Evolutionary conservation across 177 flowering plant species (phyloP).

Genomic region (Vitis hybrid): DNA sequence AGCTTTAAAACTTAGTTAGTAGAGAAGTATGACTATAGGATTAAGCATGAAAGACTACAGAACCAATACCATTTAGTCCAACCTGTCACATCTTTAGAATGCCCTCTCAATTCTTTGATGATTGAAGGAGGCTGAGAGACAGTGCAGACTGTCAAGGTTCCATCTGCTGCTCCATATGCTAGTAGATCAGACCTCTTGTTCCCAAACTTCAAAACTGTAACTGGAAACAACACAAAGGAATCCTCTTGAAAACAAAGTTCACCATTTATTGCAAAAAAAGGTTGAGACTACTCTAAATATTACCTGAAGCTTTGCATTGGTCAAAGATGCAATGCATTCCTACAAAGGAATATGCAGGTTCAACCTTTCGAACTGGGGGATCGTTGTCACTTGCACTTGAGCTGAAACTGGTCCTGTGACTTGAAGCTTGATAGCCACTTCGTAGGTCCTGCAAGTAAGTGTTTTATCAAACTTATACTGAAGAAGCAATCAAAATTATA

Average conservation of each 20-base stretch:
- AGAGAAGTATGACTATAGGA: not conserved
- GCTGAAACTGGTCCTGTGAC: conserved; percentile 72
- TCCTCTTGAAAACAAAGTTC: not conserved
- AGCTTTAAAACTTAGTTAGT: not conserved
- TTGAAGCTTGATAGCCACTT: conserved; percentile 47
- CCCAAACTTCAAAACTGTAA: conserved; percentile 95
- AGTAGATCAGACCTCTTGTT: conserved; percentile 93
- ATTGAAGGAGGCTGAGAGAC: conserved; percentile 79
- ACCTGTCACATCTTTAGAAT: conserved; percentile 99
- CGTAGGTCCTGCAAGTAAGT: conserved; percentile 58
- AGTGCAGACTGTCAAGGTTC: conserved; percentile 86
- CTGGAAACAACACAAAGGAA: conserved; percentile 44
- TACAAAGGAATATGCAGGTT: conserved; percentile 96
- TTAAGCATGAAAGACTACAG: conserved; percentile 21
- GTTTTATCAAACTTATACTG: not conserved
- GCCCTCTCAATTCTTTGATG: conserved; percentile 74
- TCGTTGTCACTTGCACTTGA: conserved; percentile 77
- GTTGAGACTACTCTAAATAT: conserved; percentile 3
- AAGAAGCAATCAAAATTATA: conserved; percentile 5
- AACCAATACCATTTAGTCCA: conserved; percentile 55
- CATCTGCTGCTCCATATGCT: conserved; percentile 99
- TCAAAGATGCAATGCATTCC: conserved; percentile 99
- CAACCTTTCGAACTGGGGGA: conserved; percentile 53
- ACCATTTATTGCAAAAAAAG: not conserved
- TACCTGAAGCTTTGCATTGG: conserved; percentile 90